These are phyloP conservation scores for Lophiostoma macrostomum DNA, from an alignment of 495 filamentous ascomycete species.

Conservation along the genomic window DNA sequence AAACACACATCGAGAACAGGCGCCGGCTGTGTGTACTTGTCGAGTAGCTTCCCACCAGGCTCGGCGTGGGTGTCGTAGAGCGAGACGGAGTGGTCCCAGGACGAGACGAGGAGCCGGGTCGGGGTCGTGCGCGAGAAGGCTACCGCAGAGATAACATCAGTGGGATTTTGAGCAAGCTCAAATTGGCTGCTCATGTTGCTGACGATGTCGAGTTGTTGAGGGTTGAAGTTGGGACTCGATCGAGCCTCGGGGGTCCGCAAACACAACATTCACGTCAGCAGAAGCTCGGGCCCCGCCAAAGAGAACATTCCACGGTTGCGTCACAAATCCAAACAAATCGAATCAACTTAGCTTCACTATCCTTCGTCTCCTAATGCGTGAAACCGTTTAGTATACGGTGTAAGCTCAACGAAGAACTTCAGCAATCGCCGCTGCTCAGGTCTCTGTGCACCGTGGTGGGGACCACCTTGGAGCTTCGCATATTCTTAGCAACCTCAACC, in stretches of 20 bases:
- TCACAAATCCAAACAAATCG: too few species aligned
- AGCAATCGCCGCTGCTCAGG: too few species aligned
- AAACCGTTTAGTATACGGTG: too few species aligned
- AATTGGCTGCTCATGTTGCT: conserved; percentile 47
- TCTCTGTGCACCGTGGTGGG: too few species aligned
- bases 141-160: conserved; percentile 81
- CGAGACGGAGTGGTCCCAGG: conserved; percentile 91
- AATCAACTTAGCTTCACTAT: too few species aligned
- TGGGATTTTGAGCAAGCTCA: conserved; percentile 73
- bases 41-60: conserved; percentile 58
- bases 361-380: too few species aligned
- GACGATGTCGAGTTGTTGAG: not conserved
- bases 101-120: conserved; percentile 77
- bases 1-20: conserved; percentile 92
- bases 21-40: conserved; percentile 75
- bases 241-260: not conserved
- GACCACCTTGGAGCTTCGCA: conserved; percentile 4
- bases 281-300: too few species aligned
- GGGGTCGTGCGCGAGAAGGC: conserved; percentile 73
- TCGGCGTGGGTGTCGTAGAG: conserved; percentile 74
- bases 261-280: too few species aligned
- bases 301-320: too few species aligned
- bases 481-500: too few species aligned
- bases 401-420: too few species aligned
- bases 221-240: not conserved